Percentiles rank a stretch among this genome's conserved stretches.
These are phyloP conservation scores for Cladophialophora exuberans DNA, from an alignment of 2,329 filamentous ascomycete genomes.

Conservation along the genomic window DNA sequence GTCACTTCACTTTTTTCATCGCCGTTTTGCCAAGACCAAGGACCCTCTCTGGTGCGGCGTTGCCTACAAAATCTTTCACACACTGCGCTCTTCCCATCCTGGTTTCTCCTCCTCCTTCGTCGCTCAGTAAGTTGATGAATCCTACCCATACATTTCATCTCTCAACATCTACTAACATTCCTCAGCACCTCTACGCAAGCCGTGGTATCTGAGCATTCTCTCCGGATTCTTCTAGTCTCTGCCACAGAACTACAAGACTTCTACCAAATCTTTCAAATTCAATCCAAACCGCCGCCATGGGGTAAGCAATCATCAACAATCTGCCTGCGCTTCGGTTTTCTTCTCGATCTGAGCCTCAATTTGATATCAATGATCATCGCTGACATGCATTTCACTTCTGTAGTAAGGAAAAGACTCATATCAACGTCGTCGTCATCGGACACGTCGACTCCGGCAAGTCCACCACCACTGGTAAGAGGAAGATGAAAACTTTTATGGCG, in stretches of 20 bases:
- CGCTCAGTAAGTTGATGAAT: conserved; percentile 35
- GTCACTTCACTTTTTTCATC: conserved; percentile 10
- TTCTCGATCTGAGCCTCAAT: conserved; percentile 9
- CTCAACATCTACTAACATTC: conserved; percentile 30
- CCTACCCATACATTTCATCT: conserved; percentile 21
- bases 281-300: conserved; percentile 59
- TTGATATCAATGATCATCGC: conserved; percentile 29
- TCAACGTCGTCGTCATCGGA: conserved; percentile 98
- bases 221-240: conserved; percentile 50
- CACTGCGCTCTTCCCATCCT: conserved; percentile 28
- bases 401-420: conserved; percentile 95
- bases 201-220: conserved; percentile 55
- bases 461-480: conserved; percentile 81
- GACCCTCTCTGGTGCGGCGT: conserved; percentile 23
- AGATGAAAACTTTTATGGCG: conserved; percentile 34
- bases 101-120: conserved; percentile 30
- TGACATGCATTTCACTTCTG: conserved; percentile 31
- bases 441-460: conserved; percentile 99
- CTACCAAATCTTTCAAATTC: conserved; percentile 30
- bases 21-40: conserved; percentile 25
- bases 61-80: conserved; percentile 34
- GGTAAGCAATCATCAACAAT: conserved; percentile 51
- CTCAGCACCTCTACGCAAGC: conserved; percentile 57
- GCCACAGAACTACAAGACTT: conserved; percentile 53
- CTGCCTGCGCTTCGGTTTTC: conserved; percentile 23